These are phyloP conservation scores for Ophiostoma pallidulum DNA, from an alignment of 2,329 filamentous ascomycete species.

Conservation along the genomic window DNA sequence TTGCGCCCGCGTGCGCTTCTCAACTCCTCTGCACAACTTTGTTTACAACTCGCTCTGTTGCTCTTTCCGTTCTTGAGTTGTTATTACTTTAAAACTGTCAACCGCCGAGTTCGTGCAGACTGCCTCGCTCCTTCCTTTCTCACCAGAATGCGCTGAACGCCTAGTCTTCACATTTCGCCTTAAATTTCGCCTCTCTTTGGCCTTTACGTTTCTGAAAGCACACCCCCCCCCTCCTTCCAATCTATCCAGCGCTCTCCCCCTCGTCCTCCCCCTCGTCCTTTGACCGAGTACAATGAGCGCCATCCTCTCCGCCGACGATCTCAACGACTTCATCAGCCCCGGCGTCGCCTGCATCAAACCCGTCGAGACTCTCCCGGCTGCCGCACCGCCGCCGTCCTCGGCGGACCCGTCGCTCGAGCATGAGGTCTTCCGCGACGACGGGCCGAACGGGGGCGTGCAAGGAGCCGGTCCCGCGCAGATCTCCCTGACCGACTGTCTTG, in stretches of 20 bases:
- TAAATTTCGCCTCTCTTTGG: too few relatives aligned
- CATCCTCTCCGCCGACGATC: slow-evolving; percentile 89
- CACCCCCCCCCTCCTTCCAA: neutral
- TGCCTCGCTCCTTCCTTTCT: too few relatives aligned
- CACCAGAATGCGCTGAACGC: neutral
- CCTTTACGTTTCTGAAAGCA: too few relatives aligned
- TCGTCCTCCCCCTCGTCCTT: neutral
- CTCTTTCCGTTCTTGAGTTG: too few relatives aligned
- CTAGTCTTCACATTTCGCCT: too few relatives aligned
- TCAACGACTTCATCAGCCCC: slow-evolving; percentile 98
- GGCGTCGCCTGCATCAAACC: slow-evolving; percentile 98
- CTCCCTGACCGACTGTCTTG: slow-evolving; percentile 91
- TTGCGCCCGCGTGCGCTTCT: neutral
- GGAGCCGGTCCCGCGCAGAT: slow-evolving; percentile 69
- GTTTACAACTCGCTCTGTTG: too few relatives aligned
- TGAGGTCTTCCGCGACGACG: slow-evolving; percentile 91
- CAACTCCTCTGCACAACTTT: neutral
- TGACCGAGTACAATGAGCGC: slow-evolving; percentile 64
- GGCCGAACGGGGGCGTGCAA: slow-evolving; percentile 35
- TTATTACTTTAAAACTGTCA: too few relatives aligned
- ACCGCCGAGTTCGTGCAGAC: too few relatives aligned
- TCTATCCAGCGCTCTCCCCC: neutral
- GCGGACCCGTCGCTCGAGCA: slow-evolving; percentile 42
- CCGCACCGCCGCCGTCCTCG: slow-evolving; percentile 35
- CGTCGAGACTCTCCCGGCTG: slow-evolving; percentile 81